Conservation (phyloP, 2,329 filamentous ascomycete genomes). For the Arthrobotrys sphaeroides region DNA sequence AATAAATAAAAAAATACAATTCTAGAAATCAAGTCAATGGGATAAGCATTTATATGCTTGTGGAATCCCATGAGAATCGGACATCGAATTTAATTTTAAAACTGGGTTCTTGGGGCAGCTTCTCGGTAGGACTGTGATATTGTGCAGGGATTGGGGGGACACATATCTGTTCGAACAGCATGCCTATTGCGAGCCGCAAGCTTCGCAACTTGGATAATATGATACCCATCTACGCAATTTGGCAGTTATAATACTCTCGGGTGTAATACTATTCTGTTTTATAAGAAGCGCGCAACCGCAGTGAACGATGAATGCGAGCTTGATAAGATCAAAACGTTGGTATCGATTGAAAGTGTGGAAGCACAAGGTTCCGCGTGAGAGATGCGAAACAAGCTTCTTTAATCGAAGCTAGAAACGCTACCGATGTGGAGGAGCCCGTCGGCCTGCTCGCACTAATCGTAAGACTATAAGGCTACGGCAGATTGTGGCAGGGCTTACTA, state of each 20-base stretch:
- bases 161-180: constrained; percentile 45
- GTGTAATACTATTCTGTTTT: neutral
- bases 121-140: too few species aligned
- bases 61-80: too few species aligned
- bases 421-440: neutral
- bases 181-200: constrained; percentile 20
- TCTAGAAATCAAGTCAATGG: too few species aligned
- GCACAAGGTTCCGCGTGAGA: neutral
- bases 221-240: constrained; percentile 20
- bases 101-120: too few species aligned
- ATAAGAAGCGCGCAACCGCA: neutral
- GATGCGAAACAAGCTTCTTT: neutral
- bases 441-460: neutral
- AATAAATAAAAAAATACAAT: too few species aligned
- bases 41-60: too few species aligned
- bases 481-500: neutral
- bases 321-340: neutral
- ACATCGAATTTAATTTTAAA: too few species aligned
- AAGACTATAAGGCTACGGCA: neutral
- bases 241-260: neutral
- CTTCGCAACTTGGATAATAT: constrained; percentile 29
- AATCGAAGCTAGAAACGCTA: too few species aligned
- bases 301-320: neutral
- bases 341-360: neutral
- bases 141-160: neutral